phyloP scores from a whole-genome alignment of 164 flowering plant species.

The Cinnamomum micranthum region DNA sequence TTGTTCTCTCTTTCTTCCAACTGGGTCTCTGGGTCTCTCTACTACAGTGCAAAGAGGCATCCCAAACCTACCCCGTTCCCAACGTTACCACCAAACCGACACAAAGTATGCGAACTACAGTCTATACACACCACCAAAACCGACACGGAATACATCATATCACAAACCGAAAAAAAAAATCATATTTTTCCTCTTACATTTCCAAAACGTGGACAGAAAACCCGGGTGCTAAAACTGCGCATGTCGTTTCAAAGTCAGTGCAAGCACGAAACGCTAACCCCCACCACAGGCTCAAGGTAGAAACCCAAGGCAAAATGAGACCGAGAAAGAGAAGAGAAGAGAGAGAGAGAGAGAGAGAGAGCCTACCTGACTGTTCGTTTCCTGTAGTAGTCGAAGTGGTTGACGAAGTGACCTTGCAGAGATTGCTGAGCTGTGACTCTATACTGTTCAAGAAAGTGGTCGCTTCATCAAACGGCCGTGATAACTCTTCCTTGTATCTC shows the following conservation, averaged over 20 bases:
- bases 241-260: neutral
- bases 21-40: no score
- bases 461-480: slow-evolving; percentile 73
- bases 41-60: neutral
- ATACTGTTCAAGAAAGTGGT: slow-evolving; percentile 56
- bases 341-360: neutral
- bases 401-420: slow-evolving; percentile 41
- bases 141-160: no score
- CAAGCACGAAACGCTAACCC: neutral
- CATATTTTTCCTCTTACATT: neutral
- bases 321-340: neutral
- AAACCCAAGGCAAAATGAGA: neutral
- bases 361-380: slow-evolving; percentile 18
- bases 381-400: slow-evolving; percentile 10
- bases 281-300: neutral
- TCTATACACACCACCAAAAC: neutral
- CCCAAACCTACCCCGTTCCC: neutral
- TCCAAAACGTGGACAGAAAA: neutral
- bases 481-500: slow-evolving; percentile 66
- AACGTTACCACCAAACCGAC: neutral
- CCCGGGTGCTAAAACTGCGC: neutral
- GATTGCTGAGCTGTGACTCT: slow-evolving; percentile 54
- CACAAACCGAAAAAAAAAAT: neutral
- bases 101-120: neutral
- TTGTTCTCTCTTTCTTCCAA: no score